Percentiles rank a stretch among this genome's conserved stretches.
Evolutionary conservation across 2,329 filamentous ascomycete genomes (phyloP).

Genomic region (Bipolaris cookei): DNA sequence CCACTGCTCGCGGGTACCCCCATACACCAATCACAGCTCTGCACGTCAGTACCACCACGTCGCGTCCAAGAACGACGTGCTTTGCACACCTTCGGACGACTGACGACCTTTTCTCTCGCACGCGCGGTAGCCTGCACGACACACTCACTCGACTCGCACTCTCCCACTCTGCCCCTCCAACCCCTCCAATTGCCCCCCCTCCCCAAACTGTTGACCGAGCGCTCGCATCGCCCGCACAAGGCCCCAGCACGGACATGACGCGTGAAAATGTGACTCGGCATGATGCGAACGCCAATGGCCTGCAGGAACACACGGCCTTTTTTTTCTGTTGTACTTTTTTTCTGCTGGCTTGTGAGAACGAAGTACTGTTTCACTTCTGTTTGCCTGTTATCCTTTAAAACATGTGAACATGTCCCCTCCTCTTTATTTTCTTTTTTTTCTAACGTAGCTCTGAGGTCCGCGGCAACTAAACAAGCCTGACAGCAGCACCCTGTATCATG

Average conservation of each 20-base stretch:
- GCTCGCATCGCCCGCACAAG: background rate
- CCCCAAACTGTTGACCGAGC: background rate
- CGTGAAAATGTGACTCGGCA: constrained; percentile 25
- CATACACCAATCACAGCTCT: constrained; percentile 20
- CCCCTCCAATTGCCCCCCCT: constrained; percentile 2
- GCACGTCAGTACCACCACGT: constrained; percentile 30
- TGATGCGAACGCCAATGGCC: constrained; percentile 29
- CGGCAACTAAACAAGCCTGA: too few species aligned
- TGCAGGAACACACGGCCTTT: constrained; percentile 21
- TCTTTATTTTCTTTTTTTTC: too few species aligned
- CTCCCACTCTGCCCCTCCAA: background rate
- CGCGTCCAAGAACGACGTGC: constrained; percentile 15
- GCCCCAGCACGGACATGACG: constrained; percentile 9
- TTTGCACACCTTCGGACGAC: background rate
- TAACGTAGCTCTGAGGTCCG: too few species aligned
- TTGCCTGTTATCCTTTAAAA: background rate
- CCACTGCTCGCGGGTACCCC: background rate
- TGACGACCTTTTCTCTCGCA: constrained; percentile 2
- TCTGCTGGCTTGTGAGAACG: background rate
- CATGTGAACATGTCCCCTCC: background rate
- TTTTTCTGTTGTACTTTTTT: background rate
- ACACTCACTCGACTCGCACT: background rate
- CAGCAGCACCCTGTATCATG: constrained; percentile 15
- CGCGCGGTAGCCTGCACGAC: background rate
- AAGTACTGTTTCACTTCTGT: too few species aligned